Base-by-base conservation (phyloP, 2,329 filamentous ascomycete genomes). In the Aspergillus latus region DNA sequence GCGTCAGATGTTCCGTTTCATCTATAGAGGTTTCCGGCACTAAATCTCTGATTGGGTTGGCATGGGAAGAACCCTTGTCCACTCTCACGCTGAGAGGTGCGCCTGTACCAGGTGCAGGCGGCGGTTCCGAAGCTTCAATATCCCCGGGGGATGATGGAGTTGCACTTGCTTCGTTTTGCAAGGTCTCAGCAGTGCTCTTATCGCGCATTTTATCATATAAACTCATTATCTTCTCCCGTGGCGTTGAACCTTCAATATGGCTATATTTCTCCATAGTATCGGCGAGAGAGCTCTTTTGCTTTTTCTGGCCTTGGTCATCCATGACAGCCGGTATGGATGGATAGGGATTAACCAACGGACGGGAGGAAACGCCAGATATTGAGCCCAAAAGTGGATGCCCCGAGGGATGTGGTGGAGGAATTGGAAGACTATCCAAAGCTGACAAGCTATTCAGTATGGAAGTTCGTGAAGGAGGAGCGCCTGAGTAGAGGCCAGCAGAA, bases 131-230 rank as follows among this genome's bases (percentile, higher is more conserved):
- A 45, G 74, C 63, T 36, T 76, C 72, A 34, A 76, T 73, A 64
- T 76, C 74, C 5, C 68, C 73, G 3, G 69, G 66, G 30, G 73
- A 76, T n/a, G 74, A 76, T n/a, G 74, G 73, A 5, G 74, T 76
- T n/a, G 58, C 66, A 28, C 71, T 72, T n/a, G 62, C 54, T 45
- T 65, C 66, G 15, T 56, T 57, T 49, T 65, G 64, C 21, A 61
- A 51, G 26, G 64, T 48, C 8, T 39, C 52, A 28, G 59, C 34
- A 42, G 56, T 59, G n/a, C 51, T 49, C 48, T 60, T 66, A 28
- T 66, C 66, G n/a, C 60, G 61, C 32, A 71, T 56, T 36, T 66
- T 62, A 21, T 66, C 69, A 57, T 70, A 65, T 10, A 65, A 59
- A 51, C 68, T 72, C 46, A 52, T 62, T 46, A 74, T 59, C 48